Percentiles rank a stretch among this genome's conserved stretches.
Conservation (phyloP, 345 rosid species). For the Eucalyptus coolabah region DNA sequence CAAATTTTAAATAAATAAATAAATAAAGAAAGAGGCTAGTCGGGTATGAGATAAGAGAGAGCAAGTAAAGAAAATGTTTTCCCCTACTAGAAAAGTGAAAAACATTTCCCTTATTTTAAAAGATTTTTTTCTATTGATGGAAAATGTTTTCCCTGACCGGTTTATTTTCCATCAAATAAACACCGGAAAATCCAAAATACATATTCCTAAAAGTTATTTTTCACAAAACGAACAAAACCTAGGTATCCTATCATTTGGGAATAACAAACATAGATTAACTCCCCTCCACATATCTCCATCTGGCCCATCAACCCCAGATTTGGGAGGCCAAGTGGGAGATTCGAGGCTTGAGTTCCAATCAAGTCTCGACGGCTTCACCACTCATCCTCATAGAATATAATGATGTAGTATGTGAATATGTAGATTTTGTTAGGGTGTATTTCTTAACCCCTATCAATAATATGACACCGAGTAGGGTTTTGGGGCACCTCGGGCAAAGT, state of each 20-base stretch:
- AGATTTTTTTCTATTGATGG: too few species aligned
- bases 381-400: accelerated
- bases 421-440: background rate
- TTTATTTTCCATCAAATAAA: too few species aligned
- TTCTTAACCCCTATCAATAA: too few species aligned
- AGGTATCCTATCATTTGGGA: background rate
- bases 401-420: background rate
- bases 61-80: too few species aligned
- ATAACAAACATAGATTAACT: background rate
- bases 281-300: background rate
- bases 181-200: accelerated
- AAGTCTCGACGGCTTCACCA: background rate
- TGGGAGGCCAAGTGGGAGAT: accelerated
- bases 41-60: too few species aligned
- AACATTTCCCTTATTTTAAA: too few species aligned
- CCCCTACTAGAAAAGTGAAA: too few species aligned
- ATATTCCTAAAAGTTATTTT: too few species aligned
- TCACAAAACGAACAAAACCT: accelerated
- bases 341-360: background rate
- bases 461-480: too few species aligned
- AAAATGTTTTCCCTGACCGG: too few species aligned
- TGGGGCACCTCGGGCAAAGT: accelerated
- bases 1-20: too few species aligned
- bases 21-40: too few species aligned
- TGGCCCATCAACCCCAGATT: background rate